These are phyloP conservation scores for Linderniella brevidens DNA, from an alignment of 257 asterid genomes.

Conservation along the genomic window DNA sequence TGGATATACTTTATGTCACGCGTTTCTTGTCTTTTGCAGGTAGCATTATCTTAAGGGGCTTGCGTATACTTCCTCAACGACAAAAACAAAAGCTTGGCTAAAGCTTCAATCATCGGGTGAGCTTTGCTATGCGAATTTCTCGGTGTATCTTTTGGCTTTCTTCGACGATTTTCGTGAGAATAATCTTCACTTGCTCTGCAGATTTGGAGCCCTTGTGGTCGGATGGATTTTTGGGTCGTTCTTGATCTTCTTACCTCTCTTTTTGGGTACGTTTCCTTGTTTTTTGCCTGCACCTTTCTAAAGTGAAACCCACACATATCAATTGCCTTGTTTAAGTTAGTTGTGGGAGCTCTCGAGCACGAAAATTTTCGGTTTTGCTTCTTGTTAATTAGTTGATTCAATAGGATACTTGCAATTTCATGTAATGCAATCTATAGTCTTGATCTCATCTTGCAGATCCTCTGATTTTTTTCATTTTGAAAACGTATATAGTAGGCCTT, in stretches of 20 bases:
- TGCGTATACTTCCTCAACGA: slow-evolving; percentile 92
- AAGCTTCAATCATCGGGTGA: slow-evolving; percentile 82
- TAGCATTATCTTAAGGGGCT: slow-evolving; percentile 82
- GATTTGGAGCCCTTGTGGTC: slow-evolving; percentile 66
- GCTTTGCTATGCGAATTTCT: slow-evolving; percentile 9
- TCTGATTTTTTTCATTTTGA: too few relatives aligned
- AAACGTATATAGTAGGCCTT: too few relatives aligned
- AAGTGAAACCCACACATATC: slow-evolving; percentile 46
- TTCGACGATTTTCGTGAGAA: neutral
- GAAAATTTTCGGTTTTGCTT: too few relatives aligned
- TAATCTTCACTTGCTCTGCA: slow-evolving; percentile 20
- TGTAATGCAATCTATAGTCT: too few relatives aligned
- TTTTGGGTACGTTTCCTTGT: slow-evolving; percentile 54
- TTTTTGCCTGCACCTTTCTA: slow-evolving; percentile 75
- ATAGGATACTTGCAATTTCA: too few relatives aligned
- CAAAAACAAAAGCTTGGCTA: slow-evolving; percentile 72
- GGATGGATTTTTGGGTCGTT: slow-evolving; percentile 89
- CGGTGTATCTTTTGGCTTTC: neutral
- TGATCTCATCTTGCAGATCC: too few relatives aligned
- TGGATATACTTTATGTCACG: too few relatives aligned
- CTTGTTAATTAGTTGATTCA: too few relatives aligned
- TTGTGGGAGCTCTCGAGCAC: too few relatives aligned
- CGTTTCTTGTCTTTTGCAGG: slow-evolving; percentile 24
- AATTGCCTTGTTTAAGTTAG: too few relatives aligned
- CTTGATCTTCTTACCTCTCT: slow-evolving; percentile 77